phyloP scores from a whole-genome alignment of 2,329 filamentous ascomycete genomes.

The Clonostachys rhizophaga region DNA sequence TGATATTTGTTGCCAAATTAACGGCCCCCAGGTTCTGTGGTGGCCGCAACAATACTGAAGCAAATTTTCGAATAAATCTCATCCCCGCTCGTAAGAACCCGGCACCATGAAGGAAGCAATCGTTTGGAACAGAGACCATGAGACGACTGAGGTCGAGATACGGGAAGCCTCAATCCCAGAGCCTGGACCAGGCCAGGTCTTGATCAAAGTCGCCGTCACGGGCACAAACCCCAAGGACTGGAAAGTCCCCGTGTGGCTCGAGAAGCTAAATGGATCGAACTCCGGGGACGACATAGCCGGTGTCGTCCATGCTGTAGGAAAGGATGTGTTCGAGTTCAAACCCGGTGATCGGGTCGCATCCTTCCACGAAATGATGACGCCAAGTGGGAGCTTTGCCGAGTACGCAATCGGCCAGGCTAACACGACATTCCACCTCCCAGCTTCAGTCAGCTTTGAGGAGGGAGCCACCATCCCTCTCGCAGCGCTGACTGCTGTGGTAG shows the following conservation, averaged over 20 bases:
- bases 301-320: conserved; percentile 41
- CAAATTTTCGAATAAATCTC: no score
- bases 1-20: no score
- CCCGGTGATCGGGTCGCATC: conserved; percentile 48
- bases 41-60: no score
- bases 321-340: conserved; percentile 36
- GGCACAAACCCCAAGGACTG: conserved; percentile 15
- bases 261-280: conserved; percentile 3
- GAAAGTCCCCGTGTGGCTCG: conserved; percentile 5
- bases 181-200: conserved; percentile 10
- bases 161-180: conserved; percentile 3
- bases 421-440: conserved; percentile 51
- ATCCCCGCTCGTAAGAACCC: no score
- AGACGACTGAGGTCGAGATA: conserved; percentile 1
- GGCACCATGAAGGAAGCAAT: no score
- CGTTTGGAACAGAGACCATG: no score
- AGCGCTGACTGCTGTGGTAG: conserved; percentile 46
- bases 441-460: conserved; percentile 45
- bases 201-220: conserved; percentile 11
- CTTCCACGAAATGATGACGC: conserved; percentile 4
- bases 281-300: conserved; percentile 31
- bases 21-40: no score
- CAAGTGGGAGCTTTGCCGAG: conserved; percentile 53
- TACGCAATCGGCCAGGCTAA: conserved; percentile 52
- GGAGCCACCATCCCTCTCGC: conserved; percentile 52